phyloP scores from a whole-genome alignment of 805 yeast species.

The Wickerhamiella siamensis region DNA sequence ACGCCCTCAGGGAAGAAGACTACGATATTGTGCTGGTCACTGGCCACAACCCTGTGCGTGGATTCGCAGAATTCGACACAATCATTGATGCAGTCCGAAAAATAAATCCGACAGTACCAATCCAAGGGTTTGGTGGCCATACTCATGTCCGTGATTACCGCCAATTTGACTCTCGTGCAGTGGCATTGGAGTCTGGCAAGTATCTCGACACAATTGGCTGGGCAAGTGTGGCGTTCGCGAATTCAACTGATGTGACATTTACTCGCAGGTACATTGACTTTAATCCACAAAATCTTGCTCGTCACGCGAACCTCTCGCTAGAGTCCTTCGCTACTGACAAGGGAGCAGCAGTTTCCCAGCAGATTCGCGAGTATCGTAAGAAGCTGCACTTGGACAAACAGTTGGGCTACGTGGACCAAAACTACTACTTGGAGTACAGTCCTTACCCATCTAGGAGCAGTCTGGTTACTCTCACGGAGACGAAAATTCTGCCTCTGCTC shows the following conservation, averaged over 20 bases:
- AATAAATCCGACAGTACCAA: constrained; percentile 44
- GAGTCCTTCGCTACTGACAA: constrained; percentile 36
- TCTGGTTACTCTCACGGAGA: constrained; percentile 44
- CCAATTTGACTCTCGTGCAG: constrained; percentile 46
- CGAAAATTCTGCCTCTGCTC: constrained; percentile 36
- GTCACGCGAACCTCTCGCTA: constrained; percentile 35
- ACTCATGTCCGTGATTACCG: constrained; percentile 81
- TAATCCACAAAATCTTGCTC: constrained; percentile 52
- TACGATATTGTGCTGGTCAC: constrained; percentile 56
- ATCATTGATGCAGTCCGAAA: constrained; percentile 40
- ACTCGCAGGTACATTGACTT: constrained; percentile 71
- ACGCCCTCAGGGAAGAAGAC: constrained; percentile 27
- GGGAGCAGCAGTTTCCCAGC: constrained; percentile 37
- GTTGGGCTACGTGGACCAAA: constrained; percentile 53
- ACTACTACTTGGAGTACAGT: constrained; percentile 53
- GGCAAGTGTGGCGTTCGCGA: constrained; percentile 36
- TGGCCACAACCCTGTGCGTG: constrained; percentile 68
- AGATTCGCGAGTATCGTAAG: constrained; percentile 32
- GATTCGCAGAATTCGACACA: constrained; percentile 38
- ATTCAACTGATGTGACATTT: constrained; percentile 23
- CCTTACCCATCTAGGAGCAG: constrained; percentile 45
- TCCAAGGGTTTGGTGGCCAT: constrained; percentile 91
- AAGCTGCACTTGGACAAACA: constrained; percentile 39
- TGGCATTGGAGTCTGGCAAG: constrained; percentile 84
- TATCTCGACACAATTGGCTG: constrained; percentile 93